Evolutionary conservation across 805 yeast genomes (phyloP).

Genomic region (Candida argentea): DNA sequence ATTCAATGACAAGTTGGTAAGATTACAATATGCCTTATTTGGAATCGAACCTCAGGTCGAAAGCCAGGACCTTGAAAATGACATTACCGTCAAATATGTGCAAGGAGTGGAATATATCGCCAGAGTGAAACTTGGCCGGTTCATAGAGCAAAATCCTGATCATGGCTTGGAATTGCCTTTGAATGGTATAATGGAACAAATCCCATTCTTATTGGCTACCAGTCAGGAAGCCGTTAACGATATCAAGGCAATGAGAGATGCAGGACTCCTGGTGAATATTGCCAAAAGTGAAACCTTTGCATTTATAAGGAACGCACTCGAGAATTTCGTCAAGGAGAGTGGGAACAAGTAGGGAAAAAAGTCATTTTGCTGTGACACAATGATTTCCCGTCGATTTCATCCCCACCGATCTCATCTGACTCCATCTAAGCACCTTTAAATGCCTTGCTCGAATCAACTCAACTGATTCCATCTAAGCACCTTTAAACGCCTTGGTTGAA

Average conservation of each 20-base stretch:
- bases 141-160: constrained; percentile 14
- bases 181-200: constrained; percentile 29
- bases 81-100: constrained; percentile 37
- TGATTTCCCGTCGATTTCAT: no score
- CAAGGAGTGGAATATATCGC: constrained; percentile 66
- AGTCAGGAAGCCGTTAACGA: constrained; percentile 34
- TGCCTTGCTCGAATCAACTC: no score
- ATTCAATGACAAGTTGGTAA: constrained; percentile 57
- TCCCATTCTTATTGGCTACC: constrained; percentile 28
- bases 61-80: constrained; percentile 45
- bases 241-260: constrained; percentile 39
- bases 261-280: constrained; percentile 16
- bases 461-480: no score
- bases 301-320: constrained; percentile 25
- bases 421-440: no score
- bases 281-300: constrained; percentile 32
- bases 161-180: constrained; percentile 20
- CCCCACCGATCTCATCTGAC: no score
- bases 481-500: no score
- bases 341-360: no score
- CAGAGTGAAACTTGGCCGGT: constrained; percentile 46
- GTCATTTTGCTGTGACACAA: no score
- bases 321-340: constrained; percentile 7
- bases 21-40: constrained; percentile 73
- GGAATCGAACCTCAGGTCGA: constrained; percentile 70